phyloP scores from a whole-genome alignment of 2,329 filamentous ascomycete genomes.

The Boeremia exigua region DNA sequence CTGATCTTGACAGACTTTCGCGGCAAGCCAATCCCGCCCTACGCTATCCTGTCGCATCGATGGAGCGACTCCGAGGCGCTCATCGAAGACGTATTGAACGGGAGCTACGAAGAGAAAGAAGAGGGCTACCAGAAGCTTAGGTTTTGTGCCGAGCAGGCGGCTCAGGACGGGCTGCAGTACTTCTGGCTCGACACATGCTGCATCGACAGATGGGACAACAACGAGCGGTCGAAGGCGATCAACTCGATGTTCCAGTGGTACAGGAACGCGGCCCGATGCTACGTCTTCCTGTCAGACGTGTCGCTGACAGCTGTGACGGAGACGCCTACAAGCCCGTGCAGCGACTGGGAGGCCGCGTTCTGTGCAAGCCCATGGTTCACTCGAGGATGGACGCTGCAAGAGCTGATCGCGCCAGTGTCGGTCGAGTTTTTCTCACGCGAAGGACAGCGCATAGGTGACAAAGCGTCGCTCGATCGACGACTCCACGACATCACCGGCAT shows the following conservation, averaged over 20 bases:
- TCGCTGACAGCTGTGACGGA: not conserved
- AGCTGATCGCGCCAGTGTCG: not conserved
- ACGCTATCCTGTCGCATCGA: slow-evolving; percentile 47
- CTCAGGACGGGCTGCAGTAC: slow-evolving; percentile 27
- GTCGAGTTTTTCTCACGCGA: not conserved
- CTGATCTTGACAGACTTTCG: slow-evolving; percentile 22
- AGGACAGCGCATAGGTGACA: not conserved
- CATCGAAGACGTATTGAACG: slow-evolving; percentile 29
- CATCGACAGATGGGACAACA: not conserved
- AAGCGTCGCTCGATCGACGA: not conserved
- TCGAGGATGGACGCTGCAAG: not conserved
- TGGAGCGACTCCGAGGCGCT: slow-evolving; percentile 40
- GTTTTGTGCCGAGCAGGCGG: slow-evolving; percentile 29
- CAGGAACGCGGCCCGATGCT: not conserved
- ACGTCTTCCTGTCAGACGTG: not conserved
- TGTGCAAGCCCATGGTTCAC: not conserved
- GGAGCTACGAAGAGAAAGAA: slow-evolving; percentile 18
- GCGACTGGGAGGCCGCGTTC: not conserved
- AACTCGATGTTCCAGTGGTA: slow-evolving; percentile 4
- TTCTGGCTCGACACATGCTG: slow-evolving; percentile 5
- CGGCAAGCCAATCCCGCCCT: slow-evolving; percentile 25
- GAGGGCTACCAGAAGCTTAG: slow-evolving; percentile 24
- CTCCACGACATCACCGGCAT: not conserved
- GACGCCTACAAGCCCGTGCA: not conserved
- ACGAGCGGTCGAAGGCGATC: too few relatives aligned